These are phyloP conservation scores for Cylindrodendrum hubeiense DNA, from an alignment of 2,329 filamentous ascomycete species.

Conservation along the genomic window DNA sequence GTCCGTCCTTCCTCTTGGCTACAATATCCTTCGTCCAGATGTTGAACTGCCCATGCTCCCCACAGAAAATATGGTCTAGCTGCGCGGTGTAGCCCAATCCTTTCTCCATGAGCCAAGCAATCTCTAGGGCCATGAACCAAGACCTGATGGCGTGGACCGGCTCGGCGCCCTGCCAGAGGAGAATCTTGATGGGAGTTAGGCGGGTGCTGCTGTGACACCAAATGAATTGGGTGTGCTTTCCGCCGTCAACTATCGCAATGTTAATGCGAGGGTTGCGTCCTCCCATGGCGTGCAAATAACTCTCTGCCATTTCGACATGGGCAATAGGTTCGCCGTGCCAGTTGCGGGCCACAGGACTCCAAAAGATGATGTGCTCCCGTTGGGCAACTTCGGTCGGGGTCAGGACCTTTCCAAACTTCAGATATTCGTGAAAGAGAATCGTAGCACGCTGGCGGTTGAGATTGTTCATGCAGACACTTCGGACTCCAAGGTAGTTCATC, in stretches of 20 bases:
- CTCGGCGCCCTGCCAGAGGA: conserved; percentile 49
- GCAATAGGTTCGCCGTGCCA: conserved; percentile 41
- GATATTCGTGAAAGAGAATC: conserved; percentile 75
- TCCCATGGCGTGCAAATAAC: conserved; percentile 55
- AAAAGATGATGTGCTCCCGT: conserved; percentile 72
- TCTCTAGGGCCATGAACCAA: conserved; percentile 54
- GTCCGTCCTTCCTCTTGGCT: conserved; percentile 8
- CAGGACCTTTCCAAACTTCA: conserved; percentile 64
- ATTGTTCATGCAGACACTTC: conserved; percentile 83
- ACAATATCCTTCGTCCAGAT: not conserved
- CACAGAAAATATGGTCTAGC: conserved; percentile 34
- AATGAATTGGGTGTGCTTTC: conserved; percentile 46
- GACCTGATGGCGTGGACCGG: conserved; percentile 48
- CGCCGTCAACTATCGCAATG: conserved; percentile 46
- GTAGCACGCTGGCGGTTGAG: conserved; percentile 90
- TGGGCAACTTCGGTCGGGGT: conserved; percentile 75
- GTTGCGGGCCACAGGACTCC: conserved; percentile 50
- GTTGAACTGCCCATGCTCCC: not conserved
- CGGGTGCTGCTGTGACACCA: conserved; percentile 36
- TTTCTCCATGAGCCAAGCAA: conserved; percentile 49
- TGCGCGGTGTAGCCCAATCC: conserved; percentile 36
- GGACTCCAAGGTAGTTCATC: conserved; percentile 89
- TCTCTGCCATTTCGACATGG: conserved; percentile 56
- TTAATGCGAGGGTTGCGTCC: conserved; percentile 28
- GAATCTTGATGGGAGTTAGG: conserved; percentile 48